Conservation (phyloP, 78 protist genomes). For the Speleostelium caveatum region DNA sequence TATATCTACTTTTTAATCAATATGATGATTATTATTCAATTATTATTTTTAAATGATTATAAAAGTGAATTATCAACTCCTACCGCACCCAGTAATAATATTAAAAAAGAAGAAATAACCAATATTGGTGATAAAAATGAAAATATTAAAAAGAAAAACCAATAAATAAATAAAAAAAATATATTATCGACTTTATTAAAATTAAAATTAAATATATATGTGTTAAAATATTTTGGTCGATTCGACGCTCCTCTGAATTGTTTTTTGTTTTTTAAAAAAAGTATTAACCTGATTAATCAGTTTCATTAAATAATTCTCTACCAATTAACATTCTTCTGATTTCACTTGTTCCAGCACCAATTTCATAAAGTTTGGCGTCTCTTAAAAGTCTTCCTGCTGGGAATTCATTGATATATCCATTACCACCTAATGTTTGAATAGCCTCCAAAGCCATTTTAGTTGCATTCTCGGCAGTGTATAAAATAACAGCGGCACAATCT, state of each 20-base stretch:
- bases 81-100: no score
- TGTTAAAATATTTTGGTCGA: no score
- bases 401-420: slow-evolving; percentile 97
- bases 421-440: slow-evolving; percentile 95
- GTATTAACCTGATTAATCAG: slow-evolving; percentile 9
- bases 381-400: slow-evolving; percentile 94
- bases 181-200: no score
- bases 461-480: slow-evolving; percentile 92
- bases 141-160: no score
- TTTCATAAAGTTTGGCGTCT: slow-evolving; percentile 97
- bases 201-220: no score
- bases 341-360: slow-evolving; percentile 97
- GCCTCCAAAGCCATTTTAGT: slow-evolving; percentile 93
- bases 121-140: no score
- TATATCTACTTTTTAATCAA: slow-evolving; percentile 29
- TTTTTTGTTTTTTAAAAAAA: neutral
- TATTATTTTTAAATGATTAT: no score
- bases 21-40: neutral
- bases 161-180: no score
- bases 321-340: slow-evolving; percentile 94
- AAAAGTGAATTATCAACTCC: no score
- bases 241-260: no score
- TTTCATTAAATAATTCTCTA: slow-evolving; percentile 75
- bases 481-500: slow-evolving; percentile 88
- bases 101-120: no score